Evolutionary conservation across 2,329 filamentous ascomycete genomes (phyloP).

Genomic region (Aspergillus alliaceus): DNA sequence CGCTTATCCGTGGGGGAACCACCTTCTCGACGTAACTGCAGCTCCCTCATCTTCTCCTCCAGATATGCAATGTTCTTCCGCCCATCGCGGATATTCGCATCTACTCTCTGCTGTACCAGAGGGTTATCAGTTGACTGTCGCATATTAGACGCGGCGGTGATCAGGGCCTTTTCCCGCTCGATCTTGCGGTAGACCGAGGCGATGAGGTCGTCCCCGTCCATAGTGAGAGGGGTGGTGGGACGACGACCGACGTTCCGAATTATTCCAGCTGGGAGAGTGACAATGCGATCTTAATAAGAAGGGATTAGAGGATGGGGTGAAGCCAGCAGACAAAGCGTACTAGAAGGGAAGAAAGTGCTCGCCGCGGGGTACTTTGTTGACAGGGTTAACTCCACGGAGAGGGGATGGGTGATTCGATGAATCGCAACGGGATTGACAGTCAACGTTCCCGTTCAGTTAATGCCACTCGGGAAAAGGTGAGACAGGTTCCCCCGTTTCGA

Average conservation of each 20-base stretch:
- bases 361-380: conserved; percentile 28
- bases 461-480: conserved; percentile 11
- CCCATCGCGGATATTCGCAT: conserved; percentile 91
- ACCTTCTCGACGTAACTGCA: conserved; percentile 70
- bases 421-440: conserved; percentile 11
- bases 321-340: conserved; percentile 3
- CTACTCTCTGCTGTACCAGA: conserved; percentile 82
- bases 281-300: conserved; percentile 7
- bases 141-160: conserved; percentile 93
- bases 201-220: conserved; percentile 63
- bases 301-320: background rate
- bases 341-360: conserved; percentile 9
- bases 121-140: conserved; percentile 94
- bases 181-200: conserved; percentile 94
- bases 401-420: conserved; percentile 5
- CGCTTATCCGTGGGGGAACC: conserved; percentile 50
- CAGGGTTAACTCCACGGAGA: conserved; percentile 9
- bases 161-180: conserved; percentile 91
- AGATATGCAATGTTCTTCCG: conserved; percentile 93
- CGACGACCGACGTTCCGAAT: conserved; percentile 7
- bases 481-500: conserved; percentile 11
- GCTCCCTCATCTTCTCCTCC: conserved; percentile 84
- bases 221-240: conserved; percentile 41
- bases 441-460: conserved; percentile 2
- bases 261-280: conserved; percentile 14